Evolutionary conservation across 1,284 basidiomycete genomes (phyloP).

Genomic region (Microstroma glucosiphilum): DNA sequence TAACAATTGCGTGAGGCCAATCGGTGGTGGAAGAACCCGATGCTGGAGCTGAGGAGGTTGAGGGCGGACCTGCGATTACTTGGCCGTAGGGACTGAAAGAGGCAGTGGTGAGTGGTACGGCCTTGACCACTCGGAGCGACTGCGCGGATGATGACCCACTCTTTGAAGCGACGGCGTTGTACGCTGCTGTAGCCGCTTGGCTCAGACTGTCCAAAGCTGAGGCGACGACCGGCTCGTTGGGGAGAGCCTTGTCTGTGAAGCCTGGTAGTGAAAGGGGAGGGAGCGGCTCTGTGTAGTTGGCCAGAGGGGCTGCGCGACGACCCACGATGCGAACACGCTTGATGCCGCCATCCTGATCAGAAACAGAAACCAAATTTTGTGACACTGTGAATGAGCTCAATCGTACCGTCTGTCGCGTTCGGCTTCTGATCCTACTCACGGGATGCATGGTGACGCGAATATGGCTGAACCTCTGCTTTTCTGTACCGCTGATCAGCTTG

Average conservation of each 20-base stretch:
- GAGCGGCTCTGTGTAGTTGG: constrained; percentile 18
- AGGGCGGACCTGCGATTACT: constrained; percentile 30
- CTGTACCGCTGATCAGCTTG: constrained; percentile 62
- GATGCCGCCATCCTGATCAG: constrained; percentile 70
- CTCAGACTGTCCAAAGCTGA: constrained; percentile 1
- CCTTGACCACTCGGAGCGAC: not conserved
- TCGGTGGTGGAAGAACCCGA: not conserved
- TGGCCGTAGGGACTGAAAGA: constrained; percentile 33
- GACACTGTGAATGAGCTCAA: not conserved
- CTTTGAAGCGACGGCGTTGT: not conserved
- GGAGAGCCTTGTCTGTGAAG: constrained; percentile 21
- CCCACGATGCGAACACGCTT: constrained; percentile 84
- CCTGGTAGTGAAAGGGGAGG: constrained; percentile 30
- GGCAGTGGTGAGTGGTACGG: constrained; percentile 20
- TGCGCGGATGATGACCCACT: constrained; percentile 2
- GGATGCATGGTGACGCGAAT: constrained; percentile 83
- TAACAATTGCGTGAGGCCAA: constrained; percentile 30
- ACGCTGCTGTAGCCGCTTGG: constrained; percentile 17
- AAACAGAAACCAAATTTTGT: not conserved
- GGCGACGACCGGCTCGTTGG: constrained; percentile 22
- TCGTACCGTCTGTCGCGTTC: not conserved
- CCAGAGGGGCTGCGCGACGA: constrained; percentile 53
- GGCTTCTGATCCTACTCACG: not conserved
- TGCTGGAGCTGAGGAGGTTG: not conserved
- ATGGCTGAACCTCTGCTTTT: constrained; percentile 64